Evolutionary conservation across 345 rosid genomes (phyloP).

Genomic region (Euphorbia lathyris): DNA sequence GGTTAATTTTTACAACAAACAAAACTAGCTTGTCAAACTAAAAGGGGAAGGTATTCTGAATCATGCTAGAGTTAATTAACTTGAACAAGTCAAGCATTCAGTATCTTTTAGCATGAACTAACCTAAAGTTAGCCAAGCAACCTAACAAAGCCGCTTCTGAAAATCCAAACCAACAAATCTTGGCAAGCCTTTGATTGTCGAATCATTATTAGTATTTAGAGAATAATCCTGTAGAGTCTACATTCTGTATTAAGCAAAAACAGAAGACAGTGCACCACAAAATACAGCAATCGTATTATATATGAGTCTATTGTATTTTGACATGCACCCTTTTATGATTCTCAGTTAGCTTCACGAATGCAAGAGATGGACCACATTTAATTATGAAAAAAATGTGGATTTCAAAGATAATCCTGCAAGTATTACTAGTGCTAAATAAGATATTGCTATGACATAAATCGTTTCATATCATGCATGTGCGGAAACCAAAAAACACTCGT

Average conservation of each 20-base stretch:
- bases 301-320: neutral
- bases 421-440: neutral
- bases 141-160: neutral
- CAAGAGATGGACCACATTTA: neutral
- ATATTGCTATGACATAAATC: neutral
- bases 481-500: neutral
- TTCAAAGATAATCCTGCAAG: neutral
- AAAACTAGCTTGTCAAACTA: constrained; percentile 1
- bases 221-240: neutral
- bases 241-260: neutral
- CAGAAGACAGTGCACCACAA: neutral
- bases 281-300: neutral
- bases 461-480: neutral
- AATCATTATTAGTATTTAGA: neutral
- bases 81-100: neutral
- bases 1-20: neutral
- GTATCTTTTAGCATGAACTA: neutral
- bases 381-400: neutral
- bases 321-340: neutral
- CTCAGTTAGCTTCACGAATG: neutral
- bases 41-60: neutral
- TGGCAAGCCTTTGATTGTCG: neutral
- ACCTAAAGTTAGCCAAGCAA: neutral
- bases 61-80: neutral
- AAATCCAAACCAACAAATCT: neutral